Percentiles rank a stretch among this genome's conserved stretches.
Evolutionary conservation across 805 yeast species (phyloP).

Genomic region (Phaffomyces antillensis): DNA sequence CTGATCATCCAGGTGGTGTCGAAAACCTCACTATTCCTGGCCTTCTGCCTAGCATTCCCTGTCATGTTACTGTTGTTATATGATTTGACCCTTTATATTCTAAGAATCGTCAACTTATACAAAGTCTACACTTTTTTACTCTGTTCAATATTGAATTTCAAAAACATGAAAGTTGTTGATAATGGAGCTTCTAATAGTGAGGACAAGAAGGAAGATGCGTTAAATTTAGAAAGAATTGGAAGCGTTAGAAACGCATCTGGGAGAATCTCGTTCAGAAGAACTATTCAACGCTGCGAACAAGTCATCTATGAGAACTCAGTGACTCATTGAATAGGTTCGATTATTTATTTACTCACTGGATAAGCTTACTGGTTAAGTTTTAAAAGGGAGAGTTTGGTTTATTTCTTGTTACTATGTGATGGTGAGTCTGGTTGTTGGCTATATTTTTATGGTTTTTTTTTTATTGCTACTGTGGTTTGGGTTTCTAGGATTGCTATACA

Average conservation of each 20-base stretch:
- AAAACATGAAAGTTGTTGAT: background rate
- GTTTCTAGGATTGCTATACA: background rate
- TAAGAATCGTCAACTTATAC: constrained; percentile 10
- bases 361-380: background rate
- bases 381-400: background rate
- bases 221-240: background rate
- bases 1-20: background rate
- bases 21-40: background rate
- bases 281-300: constrained; percentile 10
- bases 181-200: no score
- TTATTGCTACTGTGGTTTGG: background rate
- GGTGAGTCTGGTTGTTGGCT: background rate
- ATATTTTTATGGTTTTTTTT: background rate
- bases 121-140: constrained; percentile 1
- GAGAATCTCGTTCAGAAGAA: constrained; percentile 8
- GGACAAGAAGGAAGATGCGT: background rate
- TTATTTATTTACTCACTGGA: no score
- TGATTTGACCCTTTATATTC: constrained; percentile 14
- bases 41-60: constrained; percentile 6
- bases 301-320: constrained; percentile 14
- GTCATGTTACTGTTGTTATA: constrained; percentile 11
- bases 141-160: background rate
- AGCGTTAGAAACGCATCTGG: constrained; percentile 3
- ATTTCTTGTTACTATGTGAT: no score
- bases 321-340: background rate